Base-by-base conservation (phyloP, 345 rosid species). In the Mangifera indica region DNA sequence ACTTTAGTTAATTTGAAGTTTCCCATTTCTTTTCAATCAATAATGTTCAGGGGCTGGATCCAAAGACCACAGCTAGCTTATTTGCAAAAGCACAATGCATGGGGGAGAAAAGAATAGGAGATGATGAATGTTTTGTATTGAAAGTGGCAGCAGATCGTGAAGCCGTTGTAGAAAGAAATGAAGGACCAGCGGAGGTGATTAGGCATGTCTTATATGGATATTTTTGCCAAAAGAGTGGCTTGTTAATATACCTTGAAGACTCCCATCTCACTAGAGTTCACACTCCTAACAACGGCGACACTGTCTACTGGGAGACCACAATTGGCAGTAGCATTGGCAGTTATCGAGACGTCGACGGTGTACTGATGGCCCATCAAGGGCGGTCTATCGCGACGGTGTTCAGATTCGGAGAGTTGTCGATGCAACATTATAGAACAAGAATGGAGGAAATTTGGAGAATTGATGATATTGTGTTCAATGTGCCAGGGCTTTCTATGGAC, bases 401-500 rank as follows among this genome's bases (percentile, higher is more conserved):
- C 24, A 77, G 97, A 20, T 94, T 94, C 45, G 96, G 89, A 55
- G 95, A 93, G 71, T 79, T 78, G 60, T 84, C 95, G 18, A 81
- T 84, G 80, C 87, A 91, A 52, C 90, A 90, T 71, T 77, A 93
- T 62, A 76, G 98, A 70, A 91, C 92, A 26, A 78, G 92, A 59
- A 91, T 94, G 97, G 97, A 94, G 71, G 98, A 94, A 77, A 74
- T 81, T 1, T 94, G 98, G 98, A 84, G 83, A 70, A 94, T 94
- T 67, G 97, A 90, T 73, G 97, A 94, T 82, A 93, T 89, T 74
- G 98, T 86, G 57, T 94, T 90, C 76, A 85, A 94, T 76, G 98
- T 94, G 26, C 92, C 84, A 0, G 97, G 98, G 4, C 95, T 94
- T 54, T 90, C 97, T 14, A 62, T 85, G 22, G 98, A 94, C 67